Percentiles rank a stretch among this genome's conserved stretches.
Evolutionary conservation across 1,139 yeast species (phyloP).

Genomic region (Debaryomycetaceae sp.): DNA sequence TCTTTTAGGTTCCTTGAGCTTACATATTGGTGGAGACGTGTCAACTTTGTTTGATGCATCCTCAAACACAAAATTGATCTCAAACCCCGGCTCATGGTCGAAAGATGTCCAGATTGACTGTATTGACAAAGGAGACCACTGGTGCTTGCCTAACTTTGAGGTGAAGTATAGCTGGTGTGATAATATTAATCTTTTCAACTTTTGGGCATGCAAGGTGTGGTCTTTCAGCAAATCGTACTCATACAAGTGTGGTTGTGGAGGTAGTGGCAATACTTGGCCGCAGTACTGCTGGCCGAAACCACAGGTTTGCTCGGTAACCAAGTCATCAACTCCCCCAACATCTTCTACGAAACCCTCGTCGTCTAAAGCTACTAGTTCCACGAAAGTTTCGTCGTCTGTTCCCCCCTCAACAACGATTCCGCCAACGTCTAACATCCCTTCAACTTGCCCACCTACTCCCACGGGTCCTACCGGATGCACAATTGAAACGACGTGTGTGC

Average conservation of each 20-base stretch:
- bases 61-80: slow-evolving; percentile 2
- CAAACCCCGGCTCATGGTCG: slow-evolving; percentile 4
- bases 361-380: slow-evolving; percentile 3
- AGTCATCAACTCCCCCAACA: not conserved
- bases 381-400: slow-evolving; percentile 1
- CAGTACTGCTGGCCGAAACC: slow-evolving; percentile 7
- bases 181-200: not conserved
- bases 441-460: slow-evolving; percentile 3
- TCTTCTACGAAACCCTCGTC: slow-evolving; percentile 1
- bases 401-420: slow-evolving; percentile 4
- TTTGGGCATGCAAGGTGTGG: not conserved
- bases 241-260: slow-evolving; percentile 7
- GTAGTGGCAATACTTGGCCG: slow-evolving; percentile 4
- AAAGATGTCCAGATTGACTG: slow-evolving; percentile 2
- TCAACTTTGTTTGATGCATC: slow-evolving; percentile 1
- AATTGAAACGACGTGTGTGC: not conserved
- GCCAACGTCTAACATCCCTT: no score
- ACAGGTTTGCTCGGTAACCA: not conserved
- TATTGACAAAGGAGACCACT: not conserved
- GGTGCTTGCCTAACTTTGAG: slow-evolving; percentile 2
- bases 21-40: slow-evolving; percentile 1
- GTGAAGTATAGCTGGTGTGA: slow-evolving; percentile 3
- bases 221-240: slow-evolving; percentile 1
- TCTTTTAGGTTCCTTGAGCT: not conserved
- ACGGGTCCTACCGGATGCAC: not conserved